phyloP scores from a whole-genome alignment of 495 filamentous ascomycete genomes.

The Podospora appendiculata region DNA sequence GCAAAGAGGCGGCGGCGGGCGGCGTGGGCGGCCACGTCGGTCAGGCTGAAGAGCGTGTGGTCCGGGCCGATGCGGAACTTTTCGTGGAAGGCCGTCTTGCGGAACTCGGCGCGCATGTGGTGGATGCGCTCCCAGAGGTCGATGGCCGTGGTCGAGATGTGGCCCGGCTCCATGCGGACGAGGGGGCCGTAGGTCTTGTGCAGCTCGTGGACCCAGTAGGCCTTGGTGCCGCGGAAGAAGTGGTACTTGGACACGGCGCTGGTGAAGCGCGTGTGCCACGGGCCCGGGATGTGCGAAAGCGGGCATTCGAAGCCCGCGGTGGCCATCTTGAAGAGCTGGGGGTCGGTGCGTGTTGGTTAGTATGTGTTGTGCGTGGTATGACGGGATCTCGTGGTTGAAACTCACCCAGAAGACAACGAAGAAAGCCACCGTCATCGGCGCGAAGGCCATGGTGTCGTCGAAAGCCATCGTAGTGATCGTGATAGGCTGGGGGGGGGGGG shows the following conservation, averaged over 20 bases:
- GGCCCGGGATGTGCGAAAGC: constrained; percentile 43
- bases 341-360: too few relatives aligned
- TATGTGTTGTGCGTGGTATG: too few relatives aligned
- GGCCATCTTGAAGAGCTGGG: too few relatives aligned
- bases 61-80: constrained; percentile 5
- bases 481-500: too few relatives aligned
- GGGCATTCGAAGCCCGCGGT: constrained; percentile 42
- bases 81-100: constrained; percentile 9
- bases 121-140: constrained; percentile 50
- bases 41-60: constrained; percentile 7
- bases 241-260: constrained; percentile 19
- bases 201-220: constrained; percentile 13
- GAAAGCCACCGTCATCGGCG: too few relatives aligned
- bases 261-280: constrained; percentile 31
- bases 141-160: constrained; percentile 43
- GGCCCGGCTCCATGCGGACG: constrained; percentile 47
- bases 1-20: constrained; percentile 10
- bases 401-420: too few relatives aligned
- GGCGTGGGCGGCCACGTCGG: constrained; percentile 2
- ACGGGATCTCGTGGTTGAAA: too few relatives aligned
- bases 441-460: too few relatives aligned
- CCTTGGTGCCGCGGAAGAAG: constrained; percentile 9
- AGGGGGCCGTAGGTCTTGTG: constrained; percentile 44
- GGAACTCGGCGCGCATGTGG: constrained; percentile 12
- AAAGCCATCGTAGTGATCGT: too few relatives aligned